Evolutionary conservation across 2,329 filamentous ascomycete species (phyloP).

Genomic region (Diaporthe destruens): DNA sequence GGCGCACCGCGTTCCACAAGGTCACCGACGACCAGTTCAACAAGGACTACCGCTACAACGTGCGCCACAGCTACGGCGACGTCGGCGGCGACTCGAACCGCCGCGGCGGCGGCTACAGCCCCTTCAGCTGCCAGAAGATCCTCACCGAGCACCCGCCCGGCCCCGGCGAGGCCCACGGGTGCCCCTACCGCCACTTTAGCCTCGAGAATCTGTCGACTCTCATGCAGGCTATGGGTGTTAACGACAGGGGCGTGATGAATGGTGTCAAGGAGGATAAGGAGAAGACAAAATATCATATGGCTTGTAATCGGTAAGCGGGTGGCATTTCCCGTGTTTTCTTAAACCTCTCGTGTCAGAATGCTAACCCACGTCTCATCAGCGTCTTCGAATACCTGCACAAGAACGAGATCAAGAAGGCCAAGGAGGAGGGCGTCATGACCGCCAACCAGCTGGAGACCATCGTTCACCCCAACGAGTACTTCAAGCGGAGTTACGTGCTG

Average conservation of each 20-base stretch:
- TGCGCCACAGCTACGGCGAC: constrained; percentile 94
- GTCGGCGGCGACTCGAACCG: constrained; percentile 93
- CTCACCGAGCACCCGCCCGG: constrained; percentile 89
- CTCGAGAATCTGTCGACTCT: constrained; percentile 85
- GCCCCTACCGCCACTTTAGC: constrained; percentile 93
- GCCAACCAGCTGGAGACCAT: constrained; percentile 90
- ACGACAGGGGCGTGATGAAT: constrained; percentile 80
- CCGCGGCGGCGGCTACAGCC: constrained; percentile 87
- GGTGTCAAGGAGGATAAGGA: constrained; percentile 91
- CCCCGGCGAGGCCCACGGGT: constrained; percentile 92
- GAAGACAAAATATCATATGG: constrained; percentile 91
- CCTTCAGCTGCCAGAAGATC: constrained; percentile 95
- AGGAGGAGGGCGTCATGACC: constrained; percentile 79
- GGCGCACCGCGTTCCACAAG: constrained; percentile 87
- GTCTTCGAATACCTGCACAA: constrained; percentile 93
- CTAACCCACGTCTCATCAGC: constrained; percentile 51
- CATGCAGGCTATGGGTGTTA: constrained; percentile 83
- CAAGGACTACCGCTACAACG: constrained; percentile 97
- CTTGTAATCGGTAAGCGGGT: constrained; percentile 81
- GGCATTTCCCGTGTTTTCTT: too few species aligned
- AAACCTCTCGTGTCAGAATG: background rate
- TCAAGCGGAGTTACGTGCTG: constrained; percentile 91
- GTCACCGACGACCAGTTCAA: constrained; percentile 95
- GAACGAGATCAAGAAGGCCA: constrained; percentile 79
- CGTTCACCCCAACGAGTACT: constrained; percentile 97